Evolutionary conservation across 345 rosid species (phyloP).

Genomic region (Aquilaria sinensis): DNA sequence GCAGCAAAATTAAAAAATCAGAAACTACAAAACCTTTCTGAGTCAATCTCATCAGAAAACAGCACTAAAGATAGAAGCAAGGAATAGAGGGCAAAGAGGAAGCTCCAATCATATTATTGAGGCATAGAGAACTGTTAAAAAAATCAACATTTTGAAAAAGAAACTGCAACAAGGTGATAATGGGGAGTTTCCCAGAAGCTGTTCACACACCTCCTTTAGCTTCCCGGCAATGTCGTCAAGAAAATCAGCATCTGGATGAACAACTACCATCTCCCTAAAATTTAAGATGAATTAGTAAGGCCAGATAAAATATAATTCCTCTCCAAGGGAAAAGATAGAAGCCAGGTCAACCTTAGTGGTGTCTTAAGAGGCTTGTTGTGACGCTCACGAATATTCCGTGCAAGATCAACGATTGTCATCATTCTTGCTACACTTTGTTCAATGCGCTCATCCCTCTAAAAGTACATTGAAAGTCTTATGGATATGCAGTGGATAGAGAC

Average conservation of each 20-base stretch:
- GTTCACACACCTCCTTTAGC: slow-evolving; percentile 65
- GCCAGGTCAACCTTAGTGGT: slow-evolving; percentile 63
- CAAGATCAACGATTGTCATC: slow-evolving; percentile 95
- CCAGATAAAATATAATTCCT: not conserved
- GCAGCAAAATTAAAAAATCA: too few species aligned
- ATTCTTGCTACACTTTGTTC: slow-evolving; percentile 92
- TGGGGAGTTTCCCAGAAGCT: not conserved
- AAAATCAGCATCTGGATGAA: slow-evolving; percentile 85
- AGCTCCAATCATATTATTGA: too few species aligned
- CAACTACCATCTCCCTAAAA: slow-evolving; percentile 84
- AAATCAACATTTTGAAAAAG: too few species aligned
- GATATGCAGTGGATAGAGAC: not conserved
- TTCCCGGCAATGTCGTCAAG: slow-evolving; percentile 91
- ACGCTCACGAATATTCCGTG: slow-evolving; percentile 93
- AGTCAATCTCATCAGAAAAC: too few species aligned
- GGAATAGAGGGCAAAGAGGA: too few species aligned
- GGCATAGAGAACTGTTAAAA: too few species aligned
- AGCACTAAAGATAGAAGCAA: too few species aligned
- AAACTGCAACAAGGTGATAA: not conserved
- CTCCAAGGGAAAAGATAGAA: not conserved
- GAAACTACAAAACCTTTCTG: too few species aligned
- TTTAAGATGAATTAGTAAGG: slow-evolving; percentile 1
- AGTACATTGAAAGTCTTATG: not conserved
- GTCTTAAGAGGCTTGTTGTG: slow-evolving; percentile 89
- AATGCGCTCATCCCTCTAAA: slow-evolving; percentile 76